Base-by-base conservation (phyloP, 129 eudicot genomes). In the Flaveria brownii region DNA sequence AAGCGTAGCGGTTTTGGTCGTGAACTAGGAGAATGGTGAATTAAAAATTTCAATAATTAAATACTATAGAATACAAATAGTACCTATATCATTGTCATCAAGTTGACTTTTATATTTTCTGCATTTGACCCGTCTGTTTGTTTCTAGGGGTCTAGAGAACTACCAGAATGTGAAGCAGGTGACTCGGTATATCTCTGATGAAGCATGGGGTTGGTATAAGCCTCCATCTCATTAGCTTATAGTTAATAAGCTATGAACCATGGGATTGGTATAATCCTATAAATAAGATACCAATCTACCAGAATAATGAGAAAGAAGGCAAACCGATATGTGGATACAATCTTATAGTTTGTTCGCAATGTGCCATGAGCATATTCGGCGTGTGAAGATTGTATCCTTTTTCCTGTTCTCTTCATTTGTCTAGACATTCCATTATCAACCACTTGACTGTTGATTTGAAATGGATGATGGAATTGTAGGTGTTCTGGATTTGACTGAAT, bases 1-100 rank as follows among this genome's bases (percentile, higher is more conserved):
- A 92, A 87, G 73, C 91, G 90, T 17, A 92, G 98, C 72, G 98
- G 98, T 64, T 92, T 92, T 82, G 98, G 98, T 22, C 98, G 94
- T 70, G 98, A 92, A 73, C 84, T 92, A 14, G 98, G 98, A 26
- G 90, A 89, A 92, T 79, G 97, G 97, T 92, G 89, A 79, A 47
- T 61, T 4, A 0, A 6, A 39, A 56, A 22, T 36, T 72, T 30
- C 18, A 55, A 30, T 47, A 13, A 23, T 13, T 5, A n/a, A n/a
- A 52, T n/a, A 5, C 60, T 52, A n/a, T 2, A n/a, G n/a, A 52
- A 36, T 36, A 39, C 0, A 8, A 65, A n/a, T 36, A 9, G 22
- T 30, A 63, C 16, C 1, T 61, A 25, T 5, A 52, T 56, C 60
- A 52, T 52, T 52, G 5, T 22, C 7, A 4, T 61, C 67, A 12